A percentile compares a stretch with the other conserved stretches of the same genome.
Conservation (phyloP, 2,329 filamentous ascomycete genomes). For the Trichophyton benhamiae region DNA sequence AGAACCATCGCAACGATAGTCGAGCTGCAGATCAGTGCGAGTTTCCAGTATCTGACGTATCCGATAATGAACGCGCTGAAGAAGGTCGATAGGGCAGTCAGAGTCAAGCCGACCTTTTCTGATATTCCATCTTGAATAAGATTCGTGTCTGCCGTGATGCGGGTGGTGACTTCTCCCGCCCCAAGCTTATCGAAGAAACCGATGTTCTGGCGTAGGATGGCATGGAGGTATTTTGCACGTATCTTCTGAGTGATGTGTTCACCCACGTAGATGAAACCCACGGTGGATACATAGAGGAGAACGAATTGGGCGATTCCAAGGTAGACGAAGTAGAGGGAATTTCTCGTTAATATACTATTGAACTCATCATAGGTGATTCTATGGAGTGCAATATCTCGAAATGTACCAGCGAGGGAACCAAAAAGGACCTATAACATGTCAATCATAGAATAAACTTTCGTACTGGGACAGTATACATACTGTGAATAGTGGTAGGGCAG, state of each 20-base stretch:
- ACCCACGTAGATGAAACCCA: slow-evolving; percentile 80
- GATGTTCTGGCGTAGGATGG: slow-evolving; percentile 78
- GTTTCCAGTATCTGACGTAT: slow-evolving; percentile 83
- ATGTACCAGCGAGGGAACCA: slow-evolving; percentile 60
- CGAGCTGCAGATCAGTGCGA: slow-evolving; percentile 75
- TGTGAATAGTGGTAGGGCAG: slow-evolving; percentile 68
- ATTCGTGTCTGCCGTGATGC: slow-evolving; percentile 89
- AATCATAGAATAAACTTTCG: background rate
- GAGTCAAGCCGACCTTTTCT: slow-evolving; percentile 69
- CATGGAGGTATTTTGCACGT: slow-evolving; percentile 69
- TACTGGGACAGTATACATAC: slow-evolving; percentile 27
- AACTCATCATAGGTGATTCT: slow-evolving; percentile 44
- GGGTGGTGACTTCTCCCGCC: slow-evolving; percentile 83
- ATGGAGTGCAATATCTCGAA: slow-evolving; percentile 50
- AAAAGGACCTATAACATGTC: slow-evolving; percentile 45
- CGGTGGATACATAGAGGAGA: slow-evolving; percentile 64
- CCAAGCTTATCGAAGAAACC: slow-evolving; percentile 88
- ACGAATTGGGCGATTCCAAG: slow-evolving; percentile 70
- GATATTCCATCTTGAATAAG: slow-evolving; percentile 88
- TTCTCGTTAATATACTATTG: slow-evolving; percentile 44
- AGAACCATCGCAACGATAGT: slow-evolving; percentile 69
- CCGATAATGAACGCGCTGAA: slow-evolving; percentile 80
- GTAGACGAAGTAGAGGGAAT: slow-evolving; percentile 76
- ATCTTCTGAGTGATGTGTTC: slow-evolving; percentile 70
- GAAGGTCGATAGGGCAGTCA: slow-evolving; percentile 69